Conservation (phyloP, 129 eudicot species). For the Flaveria trinervia region DNA sequence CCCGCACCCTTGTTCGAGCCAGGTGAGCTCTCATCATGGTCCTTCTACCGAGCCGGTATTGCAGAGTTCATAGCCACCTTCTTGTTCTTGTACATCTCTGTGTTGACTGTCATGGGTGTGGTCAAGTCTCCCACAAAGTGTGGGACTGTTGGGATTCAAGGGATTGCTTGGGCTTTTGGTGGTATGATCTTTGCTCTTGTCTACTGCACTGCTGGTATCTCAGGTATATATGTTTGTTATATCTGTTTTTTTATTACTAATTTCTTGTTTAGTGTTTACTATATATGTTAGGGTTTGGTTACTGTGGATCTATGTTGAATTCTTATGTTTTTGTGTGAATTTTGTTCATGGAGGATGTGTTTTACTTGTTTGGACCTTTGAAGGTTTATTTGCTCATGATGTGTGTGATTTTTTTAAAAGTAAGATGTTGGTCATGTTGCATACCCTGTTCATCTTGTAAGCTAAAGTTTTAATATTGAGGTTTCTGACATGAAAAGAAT, state of each 20-base stretch:
- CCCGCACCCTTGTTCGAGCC: slow-evolving; percentile 87
- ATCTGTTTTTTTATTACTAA: neutral
- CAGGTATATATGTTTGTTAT: slow-evolving; percentile 38
- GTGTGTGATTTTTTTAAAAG: neutral
- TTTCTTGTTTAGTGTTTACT: neutral
- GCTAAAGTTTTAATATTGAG: neutral
- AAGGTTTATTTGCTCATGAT: neutral
- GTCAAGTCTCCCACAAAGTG: slow-evolving; percentile 52
- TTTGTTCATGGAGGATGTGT: neutral
- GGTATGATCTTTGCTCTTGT: slow-evolving; percentile 94
- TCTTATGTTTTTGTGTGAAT: neutral
- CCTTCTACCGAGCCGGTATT: slow-evolving; percentile 85
- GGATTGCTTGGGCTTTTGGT: slow-evolving; percentile 97
- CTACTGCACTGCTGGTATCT: slow-evolving; percentile 87
- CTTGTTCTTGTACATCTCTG: slow-evolving; percentile 69
- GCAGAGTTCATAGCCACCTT: slow-evolving; percentile 91
- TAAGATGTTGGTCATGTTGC: neutral
- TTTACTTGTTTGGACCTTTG: neutral
- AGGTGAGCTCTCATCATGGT: slow-evolving; percentile 77
- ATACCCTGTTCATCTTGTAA: neutral
- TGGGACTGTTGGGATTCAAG: slow-evolving; percentile 89
- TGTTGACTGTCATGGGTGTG: slow-evolving; percentile 84
- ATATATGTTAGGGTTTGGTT: neutral
- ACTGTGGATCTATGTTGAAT: slow-evolving; percentile 4
- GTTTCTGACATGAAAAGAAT: neutral